Base-by-base conservation (phyloP, 1,284 basidiomycete genomes). In the Boletus sp. region DNA sequence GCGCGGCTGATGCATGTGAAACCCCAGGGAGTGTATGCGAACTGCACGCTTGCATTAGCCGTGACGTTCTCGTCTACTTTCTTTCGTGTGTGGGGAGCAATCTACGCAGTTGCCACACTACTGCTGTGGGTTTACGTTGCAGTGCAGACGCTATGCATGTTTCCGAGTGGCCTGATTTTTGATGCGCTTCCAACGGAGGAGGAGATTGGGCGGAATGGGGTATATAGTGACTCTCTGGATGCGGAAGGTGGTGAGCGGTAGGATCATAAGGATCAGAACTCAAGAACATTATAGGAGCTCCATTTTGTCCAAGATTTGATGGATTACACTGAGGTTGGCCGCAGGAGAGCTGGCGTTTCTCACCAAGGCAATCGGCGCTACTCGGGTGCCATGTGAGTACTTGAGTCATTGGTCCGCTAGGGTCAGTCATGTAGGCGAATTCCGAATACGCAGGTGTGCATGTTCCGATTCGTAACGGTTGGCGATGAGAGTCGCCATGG, bases 1-100 rank as follows among this genome's bases (percentile, higher is more conserved):
- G 7, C 42, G 36, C n/a, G 33, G 48, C 37, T 50, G 36, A 60
- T 42, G n/a, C 4, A 23, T 23, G n/a, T 4, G 8, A 26, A 4
- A 33, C 27, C 12, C 14, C 27, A 80, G 78, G 74, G 81, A 19
- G 82, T 84, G 1, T 86, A 82, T 48, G 79, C 82, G 1, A 81
- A 81, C 30, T 70, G 83, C 2, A 83, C 83, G 0, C 74, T 82
- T 14, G 67, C 69, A 19, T 69, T 88, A 0, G 75, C 73, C 0
- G 52, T 50, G 1, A 71, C 75, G 19, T 74, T 88, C 47, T 72
- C 82, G 26, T 74, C 73, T 1, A 58, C 61, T 2, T 78, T 82
- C 62, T 74, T 80, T 61, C 73, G 69, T 41, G 69, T 80, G 12
- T 72, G 76, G 50, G 83, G 80, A 4, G 69, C 79, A 1, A 72